Percentiles rank a stretch among this genome's conserved stretches.
Evolutionary conservation across 73 alveolate species (phyloP).

Genomic region (Breviolum minutum): DNA sequence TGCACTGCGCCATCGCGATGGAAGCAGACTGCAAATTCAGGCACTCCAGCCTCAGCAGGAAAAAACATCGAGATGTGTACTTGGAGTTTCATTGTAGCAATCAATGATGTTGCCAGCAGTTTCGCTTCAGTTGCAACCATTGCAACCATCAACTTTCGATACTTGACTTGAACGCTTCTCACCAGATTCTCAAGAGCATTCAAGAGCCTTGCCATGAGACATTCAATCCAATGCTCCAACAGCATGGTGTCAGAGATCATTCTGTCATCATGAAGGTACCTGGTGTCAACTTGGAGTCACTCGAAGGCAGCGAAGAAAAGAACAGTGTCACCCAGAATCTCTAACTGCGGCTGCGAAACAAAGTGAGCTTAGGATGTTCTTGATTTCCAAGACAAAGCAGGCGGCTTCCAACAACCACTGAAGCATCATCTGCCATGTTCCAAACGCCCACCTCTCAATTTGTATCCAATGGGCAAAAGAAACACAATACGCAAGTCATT

Average conservation of each 20-base stretch:
- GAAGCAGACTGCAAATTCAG: slow-evolving; percentile 77
- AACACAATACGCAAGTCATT: neutral
- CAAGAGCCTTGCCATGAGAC: slow-evolving; percentile 50
- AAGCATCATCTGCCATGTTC: slow-evolving; percentile 93
- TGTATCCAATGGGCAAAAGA: neutral
- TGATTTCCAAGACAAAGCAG: slow-evolving; percentile 73
- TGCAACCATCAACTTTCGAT: too few species aligned
- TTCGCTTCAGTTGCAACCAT: too few species aligned
- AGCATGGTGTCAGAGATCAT: slow-evolving; percentile 84
- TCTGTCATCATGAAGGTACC: slow-evolving; percentile 88
- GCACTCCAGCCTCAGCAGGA: slow-evolving; percentile 67
- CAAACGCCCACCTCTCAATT: slow-evolving; percentile 59
- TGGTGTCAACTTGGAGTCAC: neutral
- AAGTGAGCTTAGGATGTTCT: slow-evolving; percentile 88
- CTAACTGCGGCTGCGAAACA: slow-evolving; percentile 12
- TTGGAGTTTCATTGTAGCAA: neutral
- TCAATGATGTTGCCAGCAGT: neutral
- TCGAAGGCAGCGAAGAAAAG: neutral
- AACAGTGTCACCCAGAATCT: neutral
- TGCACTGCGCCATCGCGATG: slow-evolving; percentile 92
- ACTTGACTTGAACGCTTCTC: neutral
- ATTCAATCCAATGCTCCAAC: slow-evolving; percentile 84
- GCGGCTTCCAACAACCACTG: slow-evolving; percentile 92
- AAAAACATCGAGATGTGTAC: neutral
- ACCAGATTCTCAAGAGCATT: neutral